Base-by-base conservation (phyloP, 1,284 basidiomycete genomes). In the Ceratobasidium sp. region DNA sequence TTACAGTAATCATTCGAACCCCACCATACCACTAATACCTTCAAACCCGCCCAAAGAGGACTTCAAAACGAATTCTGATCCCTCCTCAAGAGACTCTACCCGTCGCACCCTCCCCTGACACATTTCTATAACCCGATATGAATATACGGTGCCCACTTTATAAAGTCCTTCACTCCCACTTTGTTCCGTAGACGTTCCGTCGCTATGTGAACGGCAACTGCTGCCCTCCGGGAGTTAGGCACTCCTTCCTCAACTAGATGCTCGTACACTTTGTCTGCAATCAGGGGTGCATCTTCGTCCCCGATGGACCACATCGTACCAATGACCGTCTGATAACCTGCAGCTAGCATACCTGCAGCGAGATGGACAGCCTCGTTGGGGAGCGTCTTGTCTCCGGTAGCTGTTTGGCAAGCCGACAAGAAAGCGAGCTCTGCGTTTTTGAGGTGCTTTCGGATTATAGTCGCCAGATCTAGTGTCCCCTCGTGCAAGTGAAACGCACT, bases 361-460 rank as follows among this genome's bases (percentile, higher is more conserved):
- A 69, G 44, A 33, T 69, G 66, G 8, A 69, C 27, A 15, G 66
- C 66, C n/a, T 69, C 66, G 6, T 57, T 53, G 7, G 66, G 53
- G 5, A 69, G 9, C 6, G 75, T 66, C 17, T 45, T 5, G 27
- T 67, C 62, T 50, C 64, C 73, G 3, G 53, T n/a, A 1, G 73
- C 73, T 11, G 73, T 66, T 14, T 75, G 54, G 29, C 73, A 75
- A 31, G 73, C 73, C n/a, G 73, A 75, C 7, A 75, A 36, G 36
- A 75, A 75, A 31, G 74, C 74, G 8, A 75, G 22, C 17, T 54
- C 47, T 6, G 53, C 65, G 41, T 75, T n/a, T 22, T 36, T 17
- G 14, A 75, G 45, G 0, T 24, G 44, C 29, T 41, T 22, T 15
- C 48, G 36, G 1, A 41, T 63, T 47, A 75, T 69, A 1, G n/a